Base-by-base conservation (phyloP, 306 rosid genomes). In the Datisca glomerata region DNA sequence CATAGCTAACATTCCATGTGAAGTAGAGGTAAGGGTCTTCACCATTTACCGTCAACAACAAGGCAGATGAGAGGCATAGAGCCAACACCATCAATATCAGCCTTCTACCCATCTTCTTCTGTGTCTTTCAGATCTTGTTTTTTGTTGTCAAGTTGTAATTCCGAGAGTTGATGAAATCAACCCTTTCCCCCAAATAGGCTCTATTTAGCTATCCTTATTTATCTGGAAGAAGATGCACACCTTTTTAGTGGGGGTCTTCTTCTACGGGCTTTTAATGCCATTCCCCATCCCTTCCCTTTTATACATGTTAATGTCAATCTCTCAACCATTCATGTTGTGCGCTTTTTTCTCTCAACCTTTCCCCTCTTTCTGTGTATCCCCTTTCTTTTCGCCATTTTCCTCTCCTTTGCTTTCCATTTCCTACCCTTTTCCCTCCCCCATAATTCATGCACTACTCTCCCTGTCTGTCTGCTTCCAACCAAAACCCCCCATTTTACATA, bases 1-100 rank as follows among this genome's bases (percentile, higher is more conserved):
- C 96, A 24, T 81, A 70, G 12, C 76, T 75, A 10, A 86, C 58
- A 0, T 81, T 64, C 96, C 96, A 86, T 9, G 72, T 61, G 64
- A 72, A 78, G 50, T 2, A 72, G 2, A 78, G 45, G 34, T 68
- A 67, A 41, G 96, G 96, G 22, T 86, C 93, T 68, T 63, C 96
- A 41, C 64, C 58, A 3, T 4, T 38, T 3, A 60, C 68, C n/a
- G 18, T 6, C 17, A 40, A 53, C 15, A 47, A 40, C 8, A 59
- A 23, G 20, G 66, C 73, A 2, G 35, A 53, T 21, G 57, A 33
- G 22, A 85, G 43, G 49, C 74, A 68, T 24, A 66, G 5, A 49
- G 71, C 41, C 51, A 74, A 28, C 43, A 15, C 23, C 0, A 51
- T n/a, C n/a, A n/a, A 5, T 37, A 43, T 42, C 14, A 17, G 12